Percentiles rank a stretch among this genome's conserved stretches.
Evolutionary conservation across 140 eudicot genomes (phyloP).

Genomic region (Ambrosia hybrid): DNA sequence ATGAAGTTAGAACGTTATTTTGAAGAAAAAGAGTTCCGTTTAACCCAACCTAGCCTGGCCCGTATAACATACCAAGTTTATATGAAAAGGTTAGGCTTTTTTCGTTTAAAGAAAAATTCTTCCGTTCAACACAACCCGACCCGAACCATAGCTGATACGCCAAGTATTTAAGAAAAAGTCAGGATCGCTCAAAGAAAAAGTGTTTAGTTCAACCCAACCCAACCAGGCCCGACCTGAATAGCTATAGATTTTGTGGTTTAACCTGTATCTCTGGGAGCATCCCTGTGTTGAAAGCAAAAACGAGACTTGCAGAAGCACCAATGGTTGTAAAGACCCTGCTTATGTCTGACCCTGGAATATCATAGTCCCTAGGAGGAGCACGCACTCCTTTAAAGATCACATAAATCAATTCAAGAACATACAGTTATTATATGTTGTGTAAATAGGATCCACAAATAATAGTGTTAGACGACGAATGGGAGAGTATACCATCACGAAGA

Average conservation of each 20-base stretch:
- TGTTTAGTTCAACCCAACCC: not conserved
- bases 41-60: not conserved
- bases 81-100: not conserved
- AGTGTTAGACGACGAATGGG: not conserved
- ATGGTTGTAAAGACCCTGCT: constrained; percentile 74
- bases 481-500: constrained; percentile 68
- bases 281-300: constrained; percentile 95
- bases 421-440: not conserved
- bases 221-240: not conserved
- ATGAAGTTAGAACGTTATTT: not conserved
- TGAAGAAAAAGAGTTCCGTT: not conserved
- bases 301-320: constrained; percentile 95
- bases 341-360: constrained; percentile 56
- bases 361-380: constrained; percentile 82
- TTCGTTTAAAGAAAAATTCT: not conserved
- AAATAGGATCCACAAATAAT: constrained; percentile 9
- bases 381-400: constrained; percentile 46
- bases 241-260: not conserved
- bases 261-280: constrained; percentile 99
- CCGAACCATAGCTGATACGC: not conserved
- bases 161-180: not conserved
- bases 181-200: not conserved
- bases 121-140: not conserved
- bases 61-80: not conserved
- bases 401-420: not conserved